A percentile compares a stretch with the other conserved stretches of the same genome.
Conservation (phyloP, 805 yeast genomes). For the Starmerella etchellsii region DNA sequence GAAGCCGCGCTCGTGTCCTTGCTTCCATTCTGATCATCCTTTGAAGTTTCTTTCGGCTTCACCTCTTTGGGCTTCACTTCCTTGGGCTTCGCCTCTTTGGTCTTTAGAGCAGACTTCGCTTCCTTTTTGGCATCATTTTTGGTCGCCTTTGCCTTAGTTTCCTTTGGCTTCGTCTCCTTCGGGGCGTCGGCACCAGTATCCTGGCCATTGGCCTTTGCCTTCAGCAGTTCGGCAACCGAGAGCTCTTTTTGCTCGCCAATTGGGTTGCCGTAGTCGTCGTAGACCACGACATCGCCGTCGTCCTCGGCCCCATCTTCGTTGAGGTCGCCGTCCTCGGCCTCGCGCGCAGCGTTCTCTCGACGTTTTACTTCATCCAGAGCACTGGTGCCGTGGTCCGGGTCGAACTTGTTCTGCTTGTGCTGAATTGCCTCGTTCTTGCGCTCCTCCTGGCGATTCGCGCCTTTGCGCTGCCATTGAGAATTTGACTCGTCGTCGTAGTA, state of each 20-base stretch:
- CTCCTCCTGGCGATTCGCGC: slow-evolving; percentile 25
- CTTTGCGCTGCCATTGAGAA: slow-evolving; percentile 83
- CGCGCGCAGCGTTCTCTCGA: slow-evolving; percentile 15
- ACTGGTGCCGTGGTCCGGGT: slow-evolving; percentile 38
- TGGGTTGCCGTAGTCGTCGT: slow-evolving; percentile 26
- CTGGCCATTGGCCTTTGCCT: slow-evolving; percentile 5
- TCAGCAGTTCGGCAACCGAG: slow-evolving; percentile 14
- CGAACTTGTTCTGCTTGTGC: slow-evolving; percentile 58
- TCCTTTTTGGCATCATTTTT: background rate
- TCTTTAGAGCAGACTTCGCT: background rate
- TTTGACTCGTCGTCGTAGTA: slow-evolving; percentile 84
- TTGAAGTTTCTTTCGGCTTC: background rate
- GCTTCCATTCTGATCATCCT: background rate
- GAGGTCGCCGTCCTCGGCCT: slow-evolving; percentile 27
- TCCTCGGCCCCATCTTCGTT: slow-evolving; percentile 21
- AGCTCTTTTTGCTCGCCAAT: slow-evolving; percentile 23
- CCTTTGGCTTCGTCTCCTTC: slow-evolving; percentile 7
- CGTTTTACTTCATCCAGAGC: slow-evolving; percentile 27
- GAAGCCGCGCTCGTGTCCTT: background rate
- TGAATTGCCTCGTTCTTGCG: slow-evolving; percentile 43
- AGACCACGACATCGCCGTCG: slow-evolving; percentile 16
- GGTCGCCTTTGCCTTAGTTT: slow-evolving; percentile 3
- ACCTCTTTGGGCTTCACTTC: background rate
- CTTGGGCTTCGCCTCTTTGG: background rate
- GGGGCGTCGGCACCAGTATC: background rate